Conservation (phyloP, 2,329 filamentous ascomycete genomes). For the Ilyonectria destructans region DNA sequence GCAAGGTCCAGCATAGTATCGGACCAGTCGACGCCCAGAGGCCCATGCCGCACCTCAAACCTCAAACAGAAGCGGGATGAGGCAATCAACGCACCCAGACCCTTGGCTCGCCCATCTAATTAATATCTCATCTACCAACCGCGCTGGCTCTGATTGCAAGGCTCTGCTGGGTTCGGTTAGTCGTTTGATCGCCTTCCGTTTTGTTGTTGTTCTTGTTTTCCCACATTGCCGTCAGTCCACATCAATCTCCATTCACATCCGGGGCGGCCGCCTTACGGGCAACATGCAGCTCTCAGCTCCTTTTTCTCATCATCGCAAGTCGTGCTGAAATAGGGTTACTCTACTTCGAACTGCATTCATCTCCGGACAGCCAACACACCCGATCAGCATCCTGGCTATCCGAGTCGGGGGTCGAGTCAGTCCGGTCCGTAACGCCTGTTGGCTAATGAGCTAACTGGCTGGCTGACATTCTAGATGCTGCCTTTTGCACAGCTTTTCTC, state of each 20-base stretch:
- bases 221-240: slow-evolving; percentile 11
- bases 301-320: slow-evolving; percentile 2
- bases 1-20: slow-evolving; percentile 27
- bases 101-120: slow-evolving; percentile 33
- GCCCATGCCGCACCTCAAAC: slow-evolving; percentile 34
- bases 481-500: neutral
- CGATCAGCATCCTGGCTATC: slow-evolving; percentile 14
- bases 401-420: slow-evolving; percentile 9
- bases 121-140: slow-evolving; percentile 33
- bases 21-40: slow-evolving; percentile 32
- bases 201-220: neutral
- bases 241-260: slow-evolving; percentile 24
- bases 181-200: slow-evolving; percentile 1
- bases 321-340: slow-evolving; percentile 24
- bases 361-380: slow-evolving; percentile 18
- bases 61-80: slow-evolving; percentile 48
- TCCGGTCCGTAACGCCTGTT: neutral
- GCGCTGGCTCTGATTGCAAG: slow-evolving; percentile 16
- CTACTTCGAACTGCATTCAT: slow-evolving; percentile 30
- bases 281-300: slow-evolving; percentile 4
- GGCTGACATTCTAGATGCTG: neutral
- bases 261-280: slow-evolving; percentile 23
- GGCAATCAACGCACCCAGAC: slow-evolving; percentile 34
- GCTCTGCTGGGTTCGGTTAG: slow-evolving; percentile 16
- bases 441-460: neutral